phyloP scores from a whole-genome alignment of 768 basidiomycete species.

The Leccinum truebloodii region DNA sequence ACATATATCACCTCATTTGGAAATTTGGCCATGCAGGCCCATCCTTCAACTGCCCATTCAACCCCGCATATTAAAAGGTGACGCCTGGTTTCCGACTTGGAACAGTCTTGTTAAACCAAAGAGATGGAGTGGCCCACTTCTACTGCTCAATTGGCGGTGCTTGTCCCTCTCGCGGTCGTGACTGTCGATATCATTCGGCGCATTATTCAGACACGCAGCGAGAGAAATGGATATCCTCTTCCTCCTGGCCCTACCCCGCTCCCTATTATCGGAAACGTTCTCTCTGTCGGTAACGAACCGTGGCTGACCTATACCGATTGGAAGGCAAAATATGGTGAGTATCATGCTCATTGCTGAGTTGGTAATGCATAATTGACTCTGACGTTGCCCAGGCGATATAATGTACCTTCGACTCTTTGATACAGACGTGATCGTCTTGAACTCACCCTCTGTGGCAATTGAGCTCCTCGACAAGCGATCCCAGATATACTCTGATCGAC shows the following conservation, averaged over 20 bases:
- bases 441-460: neutral
- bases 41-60: too few species aligned
- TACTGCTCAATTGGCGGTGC: neutral
- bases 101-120: too few species aligned
- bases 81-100: too few species aligned
- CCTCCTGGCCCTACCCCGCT: neutral
- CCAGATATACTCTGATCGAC: constrained; percentile 5
- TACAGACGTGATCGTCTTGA: neutral
- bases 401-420: neutral
- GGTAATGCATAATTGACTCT: neutral
- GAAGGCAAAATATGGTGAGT: neutral
- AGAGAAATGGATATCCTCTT: neutral
- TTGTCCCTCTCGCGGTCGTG: neutral
- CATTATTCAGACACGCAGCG: neutral
- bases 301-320: neutral
- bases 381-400: neutral
- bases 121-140: neutral
- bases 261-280: neutral
- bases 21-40: too few species aligned
- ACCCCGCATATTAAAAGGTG: too few species aligned
- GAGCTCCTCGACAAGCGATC: neutral
- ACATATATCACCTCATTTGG: too few species aligned
- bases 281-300: neutral
- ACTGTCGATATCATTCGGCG: neutral
- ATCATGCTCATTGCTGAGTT: neutral